Evolutionary conservation across 208 protist species (phyloP), one percentile per base, ranked within the genome.

Genomic region (Zelonia costaricensis): DNA sequence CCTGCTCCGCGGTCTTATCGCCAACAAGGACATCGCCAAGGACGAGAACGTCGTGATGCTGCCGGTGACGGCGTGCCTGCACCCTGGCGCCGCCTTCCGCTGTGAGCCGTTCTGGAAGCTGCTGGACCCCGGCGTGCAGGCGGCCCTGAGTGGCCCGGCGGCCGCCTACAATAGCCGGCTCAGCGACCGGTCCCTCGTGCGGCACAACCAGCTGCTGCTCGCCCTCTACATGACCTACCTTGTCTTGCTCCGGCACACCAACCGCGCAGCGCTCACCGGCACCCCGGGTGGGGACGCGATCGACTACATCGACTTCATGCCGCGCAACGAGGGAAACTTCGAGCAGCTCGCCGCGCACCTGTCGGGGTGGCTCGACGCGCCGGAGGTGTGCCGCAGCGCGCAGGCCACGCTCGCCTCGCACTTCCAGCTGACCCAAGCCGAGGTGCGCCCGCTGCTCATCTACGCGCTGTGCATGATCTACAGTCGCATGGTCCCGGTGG

Each of bases 401-500:
- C 78, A 89, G 62, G 40, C 49, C 7, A 59, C 60, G 20, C 56
- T 93, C 4, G 77, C 84, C n/a, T 48, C 61, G 4, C 53, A 73
- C 39, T 91, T 91, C 64, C 20, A 69, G 10, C 38, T 89, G 18
- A 82, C 84, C 4, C 83, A 91, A 49, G 84, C 82, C 0, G 84
- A 93, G 48, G 74, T 93, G 30, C 69, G 82, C 1, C 78, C 80
- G 2, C 72, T 87, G 13, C 43, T 91, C 16, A 56, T 83, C 38
- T 93, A 78, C 61, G 69, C 74, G 47, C 54, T 93, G 30, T 74
- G 73, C 43, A 93, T 93, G 84, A 74, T 93, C 48, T 91, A 84
- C 78, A 93, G 87, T 58, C 87, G 87, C 52, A 86, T 89, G 82
- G 82, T 88, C 18, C 87, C 87, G 10, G 77, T 93, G 48, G 83